Conservation (phyloP, 1,139 yeast species). For the Candida tunisiensis region DNA sequence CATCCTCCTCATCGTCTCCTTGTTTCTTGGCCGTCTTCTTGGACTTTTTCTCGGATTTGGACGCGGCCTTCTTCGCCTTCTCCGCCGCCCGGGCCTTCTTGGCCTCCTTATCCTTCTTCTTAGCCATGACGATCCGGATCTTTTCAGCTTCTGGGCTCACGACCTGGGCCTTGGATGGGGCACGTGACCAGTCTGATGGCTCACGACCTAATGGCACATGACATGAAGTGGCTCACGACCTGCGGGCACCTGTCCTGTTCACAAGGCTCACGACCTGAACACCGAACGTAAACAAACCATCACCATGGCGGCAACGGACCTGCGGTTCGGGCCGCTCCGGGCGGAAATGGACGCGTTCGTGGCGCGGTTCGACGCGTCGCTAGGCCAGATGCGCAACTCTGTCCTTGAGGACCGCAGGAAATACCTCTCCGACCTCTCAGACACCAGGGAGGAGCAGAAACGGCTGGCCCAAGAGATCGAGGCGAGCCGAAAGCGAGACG, state of each 20-base stretch:
- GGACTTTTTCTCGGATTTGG: constrained; percentile 56
- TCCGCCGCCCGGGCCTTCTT: constrained; percentile 81
- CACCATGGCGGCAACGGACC: constrained; percentile 6
- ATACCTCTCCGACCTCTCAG: too few species aligned
- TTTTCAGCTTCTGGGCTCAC: not conserved
- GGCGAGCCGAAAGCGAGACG: too few species aligned
- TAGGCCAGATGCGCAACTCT: too few species aligned
- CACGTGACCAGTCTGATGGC: not conserved
- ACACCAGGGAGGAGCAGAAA: too few species aligned
- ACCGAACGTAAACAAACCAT: constrained; percentile 1
- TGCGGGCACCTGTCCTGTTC: not conserved
- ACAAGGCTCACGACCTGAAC: not conserved
- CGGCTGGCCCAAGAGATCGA: too few species aligned
- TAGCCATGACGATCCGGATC: constrained; percentile 27
- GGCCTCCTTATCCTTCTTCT: constrained; percentile 78
- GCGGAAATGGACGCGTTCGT: too few species aligned
- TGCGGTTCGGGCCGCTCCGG: too few species aligned
- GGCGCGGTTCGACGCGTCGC: too few species aligned
- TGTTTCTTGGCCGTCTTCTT: constrained; percentile 62
- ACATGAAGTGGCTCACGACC: not conserved
- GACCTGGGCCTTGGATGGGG: not conserved
- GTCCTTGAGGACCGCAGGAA: too few species aligned
- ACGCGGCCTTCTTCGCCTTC: constrained; percentile 58
- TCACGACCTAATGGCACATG: not conserved
- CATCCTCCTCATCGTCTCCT: constrained; percentile 72